Percentiles rank a stretch among this genome's conserved stretches.
These are phyloP conservation scores for Metschnikowia aberdeeniae DNA, from an alignment of 805 yeast genomes.

Conservation along the genomic window DNA sequence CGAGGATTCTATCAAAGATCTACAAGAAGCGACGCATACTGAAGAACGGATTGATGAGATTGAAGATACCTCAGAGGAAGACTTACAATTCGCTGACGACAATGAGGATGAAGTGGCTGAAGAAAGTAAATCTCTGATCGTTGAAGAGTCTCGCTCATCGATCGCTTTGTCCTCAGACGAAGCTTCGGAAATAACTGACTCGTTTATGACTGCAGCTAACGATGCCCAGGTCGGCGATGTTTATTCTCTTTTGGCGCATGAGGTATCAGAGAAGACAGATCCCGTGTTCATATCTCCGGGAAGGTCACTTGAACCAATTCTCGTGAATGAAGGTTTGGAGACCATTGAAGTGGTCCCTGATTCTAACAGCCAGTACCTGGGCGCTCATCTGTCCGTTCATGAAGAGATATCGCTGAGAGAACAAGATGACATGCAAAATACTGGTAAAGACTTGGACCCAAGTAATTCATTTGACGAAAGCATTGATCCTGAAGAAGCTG, in stretches of 20 bases:
- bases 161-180: neutral
- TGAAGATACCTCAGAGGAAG: too few relatives aligned
- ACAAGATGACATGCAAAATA: neutral
- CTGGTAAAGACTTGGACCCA: too few relatives aligned
- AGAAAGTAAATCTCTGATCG: neutral
- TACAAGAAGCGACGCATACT: neutral
- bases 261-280: neutral
- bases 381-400: neutral
- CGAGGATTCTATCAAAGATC: neutral
- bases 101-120: neutral
- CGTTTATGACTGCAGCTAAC: neutral
- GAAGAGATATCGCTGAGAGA: neutral
- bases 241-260: neutral
- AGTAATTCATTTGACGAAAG: neutral
- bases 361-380: neutral
- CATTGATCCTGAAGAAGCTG: neutral
- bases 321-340: neutral
- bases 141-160: too few relatives aligned
- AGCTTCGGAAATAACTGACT: neutral
- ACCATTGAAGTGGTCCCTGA: neutral
- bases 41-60: neutral
- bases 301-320: neutral
- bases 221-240: neutral
- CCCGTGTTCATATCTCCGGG: neutral
- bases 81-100: too few relatives aligned